These are phyloP conservation scores for Penicillium robsamsonii DNA, from an alignment of 495 filamentous ascomycete species.

Conservation along the genomic window DNA sequence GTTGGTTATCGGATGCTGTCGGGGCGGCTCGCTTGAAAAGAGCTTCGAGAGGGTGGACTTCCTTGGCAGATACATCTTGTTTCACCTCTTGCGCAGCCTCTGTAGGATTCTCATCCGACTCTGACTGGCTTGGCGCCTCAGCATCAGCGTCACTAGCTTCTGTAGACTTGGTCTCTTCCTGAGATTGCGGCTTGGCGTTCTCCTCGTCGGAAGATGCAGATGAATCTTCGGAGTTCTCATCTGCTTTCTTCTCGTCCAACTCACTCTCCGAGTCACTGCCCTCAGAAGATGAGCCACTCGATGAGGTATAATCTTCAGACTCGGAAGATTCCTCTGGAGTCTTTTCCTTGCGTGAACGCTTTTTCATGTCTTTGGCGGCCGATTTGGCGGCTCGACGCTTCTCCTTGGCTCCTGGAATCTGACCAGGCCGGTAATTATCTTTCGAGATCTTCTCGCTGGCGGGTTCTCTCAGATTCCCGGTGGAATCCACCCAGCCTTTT, in stretches of 20 bases:
- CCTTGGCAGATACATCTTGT: constrained; percentile 33
- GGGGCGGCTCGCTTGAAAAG: constrained; percentile 74
- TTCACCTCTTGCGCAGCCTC: constrained; percentile 11
- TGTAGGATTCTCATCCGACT: constrained; percentile 14
- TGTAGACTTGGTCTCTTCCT: constrained; percentile 7
- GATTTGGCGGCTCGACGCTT: constrained; percentile 25
- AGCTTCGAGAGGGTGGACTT: constrained; percentile 82
- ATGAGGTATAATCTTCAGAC: constrained; percentile 48
- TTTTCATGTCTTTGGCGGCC: constrained; percentile 5
- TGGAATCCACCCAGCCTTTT: constrained; percentile 83
- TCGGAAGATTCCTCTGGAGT: constrained; percentile 23
- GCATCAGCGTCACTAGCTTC: constrained; percentile 5
- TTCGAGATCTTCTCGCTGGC: constrained; percentile 36
- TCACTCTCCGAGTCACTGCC: constrained; percentile 29
- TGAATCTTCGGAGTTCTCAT: constrained; percentile 26
- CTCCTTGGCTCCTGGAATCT: constrained; percentile 38
- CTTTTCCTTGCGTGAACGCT: constrained; percentile 11
- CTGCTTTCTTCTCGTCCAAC: constrained; percentile 21
- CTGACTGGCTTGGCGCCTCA: constrained; percentile 9
- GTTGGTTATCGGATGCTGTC: constrained; percentile 31
- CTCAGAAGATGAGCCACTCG: constrained; percentile 42
- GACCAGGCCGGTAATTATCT: constrained; percentile 35
- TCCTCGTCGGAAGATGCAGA: constrained; percentile 26
- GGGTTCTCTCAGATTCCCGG: constrained; percentile 71
- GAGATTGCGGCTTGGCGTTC: constrained; percentile 11